Evolutionary conservation across 495 filamentous ascomycete genomes (phyloP).

Genomic region (Penicillium canescens): DNA sequence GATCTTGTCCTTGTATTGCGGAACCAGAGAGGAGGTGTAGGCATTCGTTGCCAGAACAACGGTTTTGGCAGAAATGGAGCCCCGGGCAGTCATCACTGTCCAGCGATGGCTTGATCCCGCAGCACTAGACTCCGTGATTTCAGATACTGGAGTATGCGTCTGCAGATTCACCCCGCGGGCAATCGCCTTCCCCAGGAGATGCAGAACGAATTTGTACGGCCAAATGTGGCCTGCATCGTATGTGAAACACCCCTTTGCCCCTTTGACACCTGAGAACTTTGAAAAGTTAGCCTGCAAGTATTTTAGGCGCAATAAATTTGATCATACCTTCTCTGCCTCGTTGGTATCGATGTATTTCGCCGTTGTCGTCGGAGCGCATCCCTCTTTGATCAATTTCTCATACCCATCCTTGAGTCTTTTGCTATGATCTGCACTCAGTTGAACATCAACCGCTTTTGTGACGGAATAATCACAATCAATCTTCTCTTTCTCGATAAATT

Average conservation of each 20-base stretch:
- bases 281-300: constrained; percentile 11
- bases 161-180: constrained; percentile 68
- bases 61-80: constrained; percentile 54
- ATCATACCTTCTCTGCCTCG: constrained; percentile 21
- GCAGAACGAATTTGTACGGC: constrained; percentile 82
- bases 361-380: constrained; percentile 16
- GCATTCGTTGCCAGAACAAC: constrained; percentile 81
- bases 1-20: constrained; percentile 67
- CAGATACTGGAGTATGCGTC: constrained; percentile 67
- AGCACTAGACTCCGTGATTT: constrained; percentile 28
- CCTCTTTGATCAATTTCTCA: constrained; percentile 20
- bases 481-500: constrained; percentile 26
- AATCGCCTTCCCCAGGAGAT: constrained; percentile 61
- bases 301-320: neutral
- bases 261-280: constrained; percentile 48
- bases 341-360: constrained; percentile 15
- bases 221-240: constrained; percentile 54
- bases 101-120: constrained; percentile 9
- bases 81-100: constrained; percentile 62
- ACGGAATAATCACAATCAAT: constrained; percentile 38
- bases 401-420: constrained; percentile 24
- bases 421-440: constrained; percentile 16
- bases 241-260: constrained; percentile 41
- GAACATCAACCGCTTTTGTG: constrained; percentile 30
- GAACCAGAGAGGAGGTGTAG: constrained; percentile 73